Percentiles rank a stretch among this genome's conserved stretches.
Evolutionary conservation across 2,329 filamentous ascomycete genomes (phyloP).

Genomic region (Colletotrichum falcatum): DNA sequence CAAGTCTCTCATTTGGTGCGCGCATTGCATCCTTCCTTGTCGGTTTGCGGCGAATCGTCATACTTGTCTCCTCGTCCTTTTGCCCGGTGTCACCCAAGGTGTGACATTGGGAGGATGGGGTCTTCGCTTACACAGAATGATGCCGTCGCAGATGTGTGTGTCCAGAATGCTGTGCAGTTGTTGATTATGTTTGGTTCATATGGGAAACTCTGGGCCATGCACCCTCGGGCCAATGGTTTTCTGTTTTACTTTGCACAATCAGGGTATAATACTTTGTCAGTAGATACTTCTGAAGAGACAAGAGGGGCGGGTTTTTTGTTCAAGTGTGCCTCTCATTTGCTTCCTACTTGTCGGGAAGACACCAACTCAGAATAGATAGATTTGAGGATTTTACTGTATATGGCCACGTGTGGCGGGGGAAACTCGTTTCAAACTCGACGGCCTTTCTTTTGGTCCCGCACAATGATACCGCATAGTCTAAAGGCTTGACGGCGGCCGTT

Average conservation of each 20-base stretch:
- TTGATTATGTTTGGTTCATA: neutral
- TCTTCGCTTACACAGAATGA: constrained; percentile 17
- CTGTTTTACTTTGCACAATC: constrained; percentile 14
- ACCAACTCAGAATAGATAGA: constrained; percentile 34
- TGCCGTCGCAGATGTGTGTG: constrained; percentile 27
- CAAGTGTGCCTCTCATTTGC: neutral
- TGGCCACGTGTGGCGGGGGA: neutral
- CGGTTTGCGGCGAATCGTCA: neutral
- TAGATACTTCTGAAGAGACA: constrained; percentile 27
- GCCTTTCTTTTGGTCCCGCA: neutral
- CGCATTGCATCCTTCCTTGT: neutral
- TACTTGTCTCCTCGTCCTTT: neutral
- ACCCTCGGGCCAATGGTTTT: neutral
- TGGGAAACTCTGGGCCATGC: neutral
- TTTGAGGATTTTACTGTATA: constrained; percentile 11
- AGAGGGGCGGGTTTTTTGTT: neutral
- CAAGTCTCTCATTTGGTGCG: constrained; percentile 28
- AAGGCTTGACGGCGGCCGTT: constrained; percentile 7
- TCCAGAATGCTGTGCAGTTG: neutral
- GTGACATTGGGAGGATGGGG: neutral
- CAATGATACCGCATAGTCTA: too few relatives aligned
- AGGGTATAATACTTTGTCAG: constrained; percentile 18
- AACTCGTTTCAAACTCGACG: too few relatives aligned
- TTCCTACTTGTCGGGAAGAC: constrained; percentile 16
- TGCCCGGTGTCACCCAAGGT: neutral